Conservation (phyloP, 2,329 filamentous ascomycete genomes). For the Colletotrichum sp. region DNA sequence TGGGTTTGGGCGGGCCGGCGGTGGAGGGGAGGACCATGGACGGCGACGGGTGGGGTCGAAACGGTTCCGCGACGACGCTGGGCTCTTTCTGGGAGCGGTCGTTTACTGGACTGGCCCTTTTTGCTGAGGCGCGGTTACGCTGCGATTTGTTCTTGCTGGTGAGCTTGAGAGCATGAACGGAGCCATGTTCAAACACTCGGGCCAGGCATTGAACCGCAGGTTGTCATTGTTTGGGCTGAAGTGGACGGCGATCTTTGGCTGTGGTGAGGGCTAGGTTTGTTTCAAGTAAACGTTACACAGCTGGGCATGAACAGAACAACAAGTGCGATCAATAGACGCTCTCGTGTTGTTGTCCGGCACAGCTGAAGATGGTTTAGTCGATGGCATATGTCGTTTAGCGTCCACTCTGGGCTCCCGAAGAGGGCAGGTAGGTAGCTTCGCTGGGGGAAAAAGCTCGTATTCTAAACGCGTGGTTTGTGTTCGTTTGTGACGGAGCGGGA, state of each 20-base stretch:
- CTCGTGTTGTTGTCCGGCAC: not conserved
- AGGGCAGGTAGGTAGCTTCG: not conserved
- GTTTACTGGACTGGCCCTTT: not conserved
- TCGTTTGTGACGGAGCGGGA: not conserved
- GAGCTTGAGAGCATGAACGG: not conserved
- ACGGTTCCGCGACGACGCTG: conserved; percentile 14
- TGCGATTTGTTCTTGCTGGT: not conserved
- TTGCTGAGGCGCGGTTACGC: not conserved
- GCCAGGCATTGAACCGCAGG: not conserved
- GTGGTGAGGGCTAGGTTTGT: conserved; percentile 8
- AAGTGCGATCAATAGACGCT: not conserved
- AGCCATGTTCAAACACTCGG: not conserved
- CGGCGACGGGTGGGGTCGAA: conserved; percentile 8
- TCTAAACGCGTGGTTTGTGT: not conserved
- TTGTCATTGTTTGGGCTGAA: not conserved
- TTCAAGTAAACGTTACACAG: conserved; percentile 14
- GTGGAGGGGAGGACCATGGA: not conserved
- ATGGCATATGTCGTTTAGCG: not conserved
- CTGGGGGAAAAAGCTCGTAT: not conserved
- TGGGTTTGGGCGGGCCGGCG: not conserved
- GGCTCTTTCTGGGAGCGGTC: not conserved
- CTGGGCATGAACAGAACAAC: not conserved
- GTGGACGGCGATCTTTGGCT: not conserved
- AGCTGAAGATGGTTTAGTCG: not conserved
- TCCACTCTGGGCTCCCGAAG: not conserved